Percentiles rank a stretch among this genome's conserved stretches.
These are phyloP conservation scores for Delonix regia DNA, from an alignment of 306 rosid genomes.

Conservation along the genomic window DNA sequence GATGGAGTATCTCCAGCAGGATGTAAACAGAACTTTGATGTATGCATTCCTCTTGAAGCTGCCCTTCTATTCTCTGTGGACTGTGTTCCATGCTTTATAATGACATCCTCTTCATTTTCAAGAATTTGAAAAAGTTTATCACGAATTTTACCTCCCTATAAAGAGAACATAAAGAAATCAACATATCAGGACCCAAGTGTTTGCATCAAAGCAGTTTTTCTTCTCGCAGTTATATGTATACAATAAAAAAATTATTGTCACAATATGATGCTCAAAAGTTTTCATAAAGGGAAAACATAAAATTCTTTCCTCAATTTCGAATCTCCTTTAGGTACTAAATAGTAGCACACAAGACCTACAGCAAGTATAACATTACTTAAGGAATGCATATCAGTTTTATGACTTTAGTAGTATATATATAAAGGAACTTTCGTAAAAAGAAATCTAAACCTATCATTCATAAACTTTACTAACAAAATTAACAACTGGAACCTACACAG, in stretches of 20 bases:
- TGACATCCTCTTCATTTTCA: slow-evolving; percentile 66
- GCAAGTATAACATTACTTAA: background rate
- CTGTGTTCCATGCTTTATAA: slow-evolving; percentile 87
- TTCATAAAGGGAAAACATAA: slow-evolving; percentile 1
- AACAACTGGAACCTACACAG: background rate
- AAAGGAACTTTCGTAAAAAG: background rate
- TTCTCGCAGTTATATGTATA: background rate
- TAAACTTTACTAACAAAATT: background rate
- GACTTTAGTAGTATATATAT: background rate
- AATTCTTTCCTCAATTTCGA: background rate
- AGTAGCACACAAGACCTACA: background rate
- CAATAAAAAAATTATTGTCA: background rate
- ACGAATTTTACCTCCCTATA: slow-evolving; percentile 91
- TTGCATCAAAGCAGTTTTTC: slow-evolving; percentile 4
- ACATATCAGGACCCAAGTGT: slow-evolving; percentile 4
- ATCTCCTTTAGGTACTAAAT: background rate
- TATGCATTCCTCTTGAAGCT: slow-evolving; percentile 93
- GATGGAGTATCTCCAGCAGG: slow-evolving; percentile 99
- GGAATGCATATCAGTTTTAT: background rate
- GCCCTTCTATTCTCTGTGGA: slow-evolving; percentile 88
- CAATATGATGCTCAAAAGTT: background rate
- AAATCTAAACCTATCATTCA: background rate
- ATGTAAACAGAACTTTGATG: slow-evolving; percentile 89
- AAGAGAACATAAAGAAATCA: slow-evolving; percentile 22
- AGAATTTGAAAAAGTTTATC: slow-evolving; percentile 79